phyloP scores from a whole-genome alignment of 2,329 filamentous ascomycete genomes.

The Cordyceps militaris region DNA sequence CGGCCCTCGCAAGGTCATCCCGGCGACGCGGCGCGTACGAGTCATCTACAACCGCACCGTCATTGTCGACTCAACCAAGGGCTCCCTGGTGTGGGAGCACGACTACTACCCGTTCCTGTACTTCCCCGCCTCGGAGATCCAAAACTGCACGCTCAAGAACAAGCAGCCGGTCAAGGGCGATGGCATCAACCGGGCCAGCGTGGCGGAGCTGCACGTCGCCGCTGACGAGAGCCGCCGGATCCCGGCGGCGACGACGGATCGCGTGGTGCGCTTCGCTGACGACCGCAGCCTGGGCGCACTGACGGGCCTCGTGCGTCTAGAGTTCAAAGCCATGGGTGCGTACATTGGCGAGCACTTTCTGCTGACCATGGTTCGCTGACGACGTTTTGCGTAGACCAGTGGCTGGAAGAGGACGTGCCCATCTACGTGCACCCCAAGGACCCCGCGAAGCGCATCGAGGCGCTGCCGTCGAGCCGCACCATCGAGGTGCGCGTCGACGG shows the following conservation, averaged over 20 bases:
- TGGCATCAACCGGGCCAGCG: conserved; percentile 20
- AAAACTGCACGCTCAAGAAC: conserved; percentile 23
- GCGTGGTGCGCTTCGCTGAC: conserved; percentile 32
- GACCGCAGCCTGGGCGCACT: conserved; percentile 29
- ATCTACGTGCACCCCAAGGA: conserved; percentile 60
- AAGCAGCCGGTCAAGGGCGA: conserved; percentile 21
- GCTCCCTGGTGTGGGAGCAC: conserved; percentile 39
- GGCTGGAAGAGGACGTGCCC: conserved; percentile 50
- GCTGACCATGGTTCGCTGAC: neutral
- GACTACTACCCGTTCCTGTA: conserved; percentile 42
- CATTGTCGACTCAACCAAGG: conserved; percentile 32
- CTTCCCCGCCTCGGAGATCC: conserved; percentile 26
- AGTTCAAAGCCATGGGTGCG: conserved; percentile 30
- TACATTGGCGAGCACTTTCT: neutral
- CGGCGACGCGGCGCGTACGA: conserved; percentile 24
- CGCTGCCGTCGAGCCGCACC: conserved; percentile 46
- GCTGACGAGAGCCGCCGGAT: conserved; percentile 17
- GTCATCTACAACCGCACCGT: conserved; percentile 26
- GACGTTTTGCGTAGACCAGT: conserved; percentile 25
- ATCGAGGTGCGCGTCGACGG: conserved; percentile 45
- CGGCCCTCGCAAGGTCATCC: conserved; percentile 20
- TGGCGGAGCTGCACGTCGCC: conserved; percentile 26
- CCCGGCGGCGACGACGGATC: conserved; percentile 23
- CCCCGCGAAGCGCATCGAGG: conserved; percentile 58
- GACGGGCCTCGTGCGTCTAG: conserved; percentile 27